Base-by-base conservation (phyloP, 2,329 filamentous ascomycete species). In the Exophiala spinifera region DNA sequence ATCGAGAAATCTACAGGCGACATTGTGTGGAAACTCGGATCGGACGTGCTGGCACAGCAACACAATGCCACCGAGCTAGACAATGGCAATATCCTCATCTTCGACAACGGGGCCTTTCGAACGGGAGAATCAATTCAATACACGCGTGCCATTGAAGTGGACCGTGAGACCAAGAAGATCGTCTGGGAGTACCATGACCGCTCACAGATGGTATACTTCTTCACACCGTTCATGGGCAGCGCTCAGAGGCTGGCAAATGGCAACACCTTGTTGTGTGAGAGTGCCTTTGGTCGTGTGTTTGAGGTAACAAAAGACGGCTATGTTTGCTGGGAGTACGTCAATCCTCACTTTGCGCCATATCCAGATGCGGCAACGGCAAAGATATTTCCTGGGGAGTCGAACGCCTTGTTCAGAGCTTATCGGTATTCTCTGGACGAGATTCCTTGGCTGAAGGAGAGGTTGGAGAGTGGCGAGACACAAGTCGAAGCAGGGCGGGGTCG, bases 201-300 rank as follows among this genome's bases (percentile, higher is more conserved):
- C 1, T 66, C 66, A 1, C 66, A 69, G 37, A 68, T 69, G 4
- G 63, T 73, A 48, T 67, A 65, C 4, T 74, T 76, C 60, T 77
- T 76, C 63, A 75, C 71, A 1, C 74, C 74, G 0, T 77, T 77
- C 49, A 76, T 77, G 74, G 75, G 75, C 17, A 70, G 70, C 46
- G 74, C 74, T 6, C 74, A 77, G 60, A 63, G 70, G 13, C 57
- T 76, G 14, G 39, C 34, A 8, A 73, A 72, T 47, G 73, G 73
- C 7, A 76, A 77, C 56, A 73, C 73, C 0, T 49, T 77, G 48
- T 55, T 77, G 4, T 74, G 70, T 19, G 74, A 77, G 61, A 71
- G 69, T 36, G 73, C 69, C 1, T 71, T 72, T 53, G 74, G 74
- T 0, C 65, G 74, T n/a, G 64, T 76, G 3, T 72, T 76, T 47